Percentiles rank a stretch among this genome's conserved stretches.
These are phyloP conservation scores for Fistulinella staudtii DNA, from an alignment of 1,284 basidiomycete species.

Conservation along the genomic window DNA sequence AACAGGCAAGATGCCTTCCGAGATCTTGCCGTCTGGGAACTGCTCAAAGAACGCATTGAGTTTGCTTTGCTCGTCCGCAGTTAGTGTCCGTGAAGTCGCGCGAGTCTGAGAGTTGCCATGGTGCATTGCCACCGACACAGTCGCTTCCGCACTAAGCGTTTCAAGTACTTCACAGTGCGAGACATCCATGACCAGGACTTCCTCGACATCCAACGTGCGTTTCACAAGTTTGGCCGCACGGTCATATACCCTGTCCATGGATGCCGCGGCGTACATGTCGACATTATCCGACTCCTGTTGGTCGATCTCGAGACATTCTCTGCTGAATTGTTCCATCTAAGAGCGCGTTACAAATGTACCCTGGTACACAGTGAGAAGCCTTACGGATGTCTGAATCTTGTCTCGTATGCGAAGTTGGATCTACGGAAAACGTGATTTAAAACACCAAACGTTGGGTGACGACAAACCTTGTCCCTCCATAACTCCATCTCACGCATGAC, in stretches of 20 bases:
- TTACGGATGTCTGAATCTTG: slow-evolving; percentile 82
- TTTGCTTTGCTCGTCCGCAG: slow-evolving; percentile 66
- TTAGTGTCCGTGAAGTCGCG: slow-evolving; percentile 48
- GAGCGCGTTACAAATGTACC: slow-evolving; percentile 1
- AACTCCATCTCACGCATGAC: slow-evolving; percentile 96
- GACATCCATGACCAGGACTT: slow-evolving; percentile 89
- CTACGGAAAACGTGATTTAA: slow-evolving; percentile 33
- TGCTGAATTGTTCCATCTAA: slow-evolving; percentile 91
- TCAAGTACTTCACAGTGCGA: slow-evolving; percentile 88
- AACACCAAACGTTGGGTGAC: not conserved
- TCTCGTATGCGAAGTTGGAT: slow-evolving; percentile 90
- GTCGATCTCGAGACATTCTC: slow-evolving; percentile 93
- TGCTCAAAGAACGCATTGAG: slow-evolving; percentile 74
- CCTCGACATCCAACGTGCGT: slow-evolving; percentile 87
- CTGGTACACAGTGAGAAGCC: slow-evolving; percentile 20
- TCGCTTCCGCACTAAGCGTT: slow-evolving; percentile 62
- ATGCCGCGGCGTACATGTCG: slow-evolving; percentile 38
- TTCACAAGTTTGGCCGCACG: slow-evolving; percentile 86
- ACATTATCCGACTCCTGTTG: slow-evolving; percentile 40
- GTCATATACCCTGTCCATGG: slow-evolving; percentile 87
- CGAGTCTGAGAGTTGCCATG: slow-evolving; percentile 37
- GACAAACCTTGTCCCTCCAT: slow-evolving; percentile 83
- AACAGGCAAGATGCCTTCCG: slow-evolving; percentile 76
- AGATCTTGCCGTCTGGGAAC: slow-evolving; percentile 80
- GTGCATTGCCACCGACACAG: slow-evolving; percentile 59